A percentile compares a stretch with the other conserved stretches of the same genome.
Evolutionary conservation across 371 early-diverging fungal species (phyloP).

Genomic region (Synchytrium microbalum): DNA sequence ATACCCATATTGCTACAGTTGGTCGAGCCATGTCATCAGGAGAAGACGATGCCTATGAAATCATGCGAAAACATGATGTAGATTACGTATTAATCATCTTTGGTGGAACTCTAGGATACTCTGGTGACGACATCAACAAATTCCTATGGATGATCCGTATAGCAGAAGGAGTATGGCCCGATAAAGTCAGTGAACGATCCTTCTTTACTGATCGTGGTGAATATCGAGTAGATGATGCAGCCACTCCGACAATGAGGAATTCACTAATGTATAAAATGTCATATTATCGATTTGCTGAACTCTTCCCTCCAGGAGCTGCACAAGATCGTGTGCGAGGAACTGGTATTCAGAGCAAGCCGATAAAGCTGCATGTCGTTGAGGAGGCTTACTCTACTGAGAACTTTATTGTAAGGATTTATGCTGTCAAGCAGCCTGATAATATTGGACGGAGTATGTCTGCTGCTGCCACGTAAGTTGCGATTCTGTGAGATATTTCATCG

Average conservation of each 20-base stretch:
- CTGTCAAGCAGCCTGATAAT: slow-evolving; percentile 87
- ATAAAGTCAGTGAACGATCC: slow-evolving; percentile 75
- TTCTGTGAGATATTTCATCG: background rate
- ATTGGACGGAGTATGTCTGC: slow-evolving; percentile 72
- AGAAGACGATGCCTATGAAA: slow-evolving; percentile 85
- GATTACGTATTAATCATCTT: slow-evolving; percentile 94
- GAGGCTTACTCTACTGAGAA: slow-evolving; percentile 50
- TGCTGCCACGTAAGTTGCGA: slow-evolving; percentile 40
- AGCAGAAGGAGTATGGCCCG: slow-evolving; percentile 93
- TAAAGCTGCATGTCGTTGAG: slow-evolving; percentile 76
- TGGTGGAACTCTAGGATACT: slow-evolving; percentile 92
- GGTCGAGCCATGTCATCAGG: slow-evolving; percentile 88
- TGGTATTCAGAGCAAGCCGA: slow-evolving; percentile 62
- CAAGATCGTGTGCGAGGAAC: slow-evolving; percentile 86
- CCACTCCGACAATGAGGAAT: slow-evolving; percentile 81
- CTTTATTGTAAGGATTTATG: slow-evolving; percentile 58
- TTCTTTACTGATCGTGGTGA: slow-evolving; percentile 88
- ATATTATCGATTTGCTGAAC: slow-evolving; percentile 87
- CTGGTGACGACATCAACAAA: slow-evolving; percentile 99
- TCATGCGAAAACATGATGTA: slow-evolving; percentile 87
- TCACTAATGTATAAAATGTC: slow-evolving; percentile 94
- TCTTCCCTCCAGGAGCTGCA: slow-evolving; percentile 62
- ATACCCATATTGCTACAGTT: slow-evolving; percentile 98
- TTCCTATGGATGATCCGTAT: slow-evolving; percentile 99
- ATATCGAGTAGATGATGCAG: slow-evolving; percentile 86